phyloP scores from a whole-genome alignment of 768 basidiomycete genomes.

The Tremella yokohamensis region DNA sequence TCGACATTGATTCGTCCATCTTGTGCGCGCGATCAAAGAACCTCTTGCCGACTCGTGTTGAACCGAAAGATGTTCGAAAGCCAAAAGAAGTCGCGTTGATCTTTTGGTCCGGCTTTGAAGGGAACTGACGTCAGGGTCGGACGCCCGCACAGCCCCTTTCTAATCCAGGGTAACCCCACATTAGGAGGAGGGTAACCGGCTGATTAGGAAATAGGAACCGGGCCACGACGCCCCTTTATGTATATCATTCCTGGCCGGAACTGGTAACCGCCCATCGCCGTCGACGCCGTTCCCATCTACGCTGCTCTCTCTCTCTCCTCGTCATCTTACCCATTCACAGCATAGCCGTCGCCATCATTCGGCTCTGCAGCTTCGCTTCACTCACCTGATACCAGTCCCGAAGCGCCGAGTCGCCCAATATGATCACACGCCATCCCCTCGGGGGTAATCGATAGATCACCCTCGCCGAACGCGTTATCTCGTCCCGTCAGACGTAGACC shows the following conservation, averaged over 20 bases:
- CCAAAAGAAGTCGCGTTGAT: too few relatives aligned
- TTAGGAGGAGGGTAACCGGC: too few relatives aligned
- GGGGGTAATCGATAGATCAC: slow-evolving; percentile 10
- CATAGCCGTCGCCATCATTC: background rate
- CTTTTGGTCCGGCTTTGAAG: too few relatives aligned
- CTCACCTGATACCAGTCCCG: background rate
- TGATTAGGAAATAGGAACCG: slow-evolving; percentile 2
- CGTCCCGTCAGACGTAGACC: background rate
- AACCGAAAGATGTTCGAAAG: too few relatives aligned
- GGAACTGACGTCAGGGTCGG: too few relatives aligned
- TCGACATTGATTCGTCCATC: slow-evolving; percentile 3
- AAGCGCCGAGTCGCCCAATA: slow-evolving; percentile 4
- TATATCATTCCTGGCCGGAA: background rate
- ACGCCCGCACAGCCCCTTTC: background rate
- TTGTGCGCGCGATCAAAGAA: background rate
- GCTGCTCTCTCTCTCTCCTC: background rate
- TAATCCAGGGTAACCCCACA: background rate
- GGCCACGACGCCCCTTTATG: background rate
- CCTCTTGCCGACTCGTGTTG: too few relatives aligned
- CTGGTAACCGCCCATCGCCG: slow-evolving; percentile 3
- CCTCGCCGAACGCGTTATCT: background rate
- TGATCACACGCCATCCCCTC: slow-evolving; percentile 34
- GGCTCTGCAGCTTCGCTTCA: too few relatives aligned
- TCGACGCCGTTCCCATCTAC: background rate
- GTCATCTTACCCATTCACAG: background rate